phyloP scores from a whole-genome alignment of 1,139 yeast genomes.

The Kodamaea derodonti region DNA sequence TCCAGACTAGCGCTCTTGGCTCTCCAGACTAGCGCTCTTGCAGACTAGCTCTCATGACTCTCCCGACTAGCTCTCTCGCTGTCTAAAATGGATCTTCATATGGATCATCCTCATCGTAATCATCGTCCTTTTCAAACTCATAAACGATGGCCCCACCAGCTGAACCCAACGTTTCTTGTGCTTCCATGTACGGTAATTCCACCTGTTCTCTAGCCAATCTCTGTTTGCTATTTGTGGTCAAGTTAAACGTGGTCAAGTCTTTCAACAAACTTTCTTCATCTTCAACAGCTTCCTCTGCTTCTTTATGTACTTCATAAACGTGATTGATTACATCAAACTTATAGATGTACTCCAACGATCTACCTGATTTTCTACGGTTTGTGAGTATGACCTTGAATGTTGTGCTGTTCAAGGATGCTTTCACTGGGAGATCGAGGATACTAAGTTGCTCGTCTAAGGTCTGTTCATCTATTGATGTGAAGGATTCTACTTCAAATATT shows the following conservation, averaged over 20 bases:
- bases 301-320: slow-evolving; percentile 37
- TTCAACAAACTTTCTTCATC: slow-evolving; percentile 47
- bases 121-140: slow-evolving; percentile 81
- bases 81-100: slow-evolving; percentile 94
- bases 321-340: slow-evolving; percentile 51
- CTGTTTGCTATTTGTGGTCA: slow-evolving; percentile 72
- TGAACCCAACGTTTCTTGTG: slow-evolving; percentile 74
- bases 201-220: slow-evolving; percentile 77
- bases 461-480: slow-evolving; percentile 42
- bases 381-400: slow-evolving; percentile 49
- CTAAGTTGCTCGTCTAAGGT: slow-evolving; percentile 39
- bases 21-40: too few species aligned
- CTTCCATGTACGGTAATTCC: slow-evolving; percentile 83
- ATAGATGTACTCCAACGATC: slow-evolving; percentile 59
- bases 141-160: slow-evolving; percentile 86
- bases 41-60: too few species aligned
- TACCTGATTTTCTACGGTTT: slow-evolving; percentile 80
- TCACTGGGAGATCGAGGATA: slow-evolving; percentile 46
- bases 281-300: slow-evolving; percentile 13
- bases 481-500: slow-evolving; percentile 56
- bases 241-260: slow-evolving; percentile 81
- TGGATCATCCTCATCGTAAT: slow-evolving; percentile 96
- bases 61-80: too few species aligned
- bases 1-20: too few species aligned
- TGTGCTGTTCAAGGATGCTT: slow-evolving; percentile 40